These are phyloP conservation scores for Heritiera fomes DNA, from an alignment of 345 rosid species.

Conservation along the genomic window DNA sequence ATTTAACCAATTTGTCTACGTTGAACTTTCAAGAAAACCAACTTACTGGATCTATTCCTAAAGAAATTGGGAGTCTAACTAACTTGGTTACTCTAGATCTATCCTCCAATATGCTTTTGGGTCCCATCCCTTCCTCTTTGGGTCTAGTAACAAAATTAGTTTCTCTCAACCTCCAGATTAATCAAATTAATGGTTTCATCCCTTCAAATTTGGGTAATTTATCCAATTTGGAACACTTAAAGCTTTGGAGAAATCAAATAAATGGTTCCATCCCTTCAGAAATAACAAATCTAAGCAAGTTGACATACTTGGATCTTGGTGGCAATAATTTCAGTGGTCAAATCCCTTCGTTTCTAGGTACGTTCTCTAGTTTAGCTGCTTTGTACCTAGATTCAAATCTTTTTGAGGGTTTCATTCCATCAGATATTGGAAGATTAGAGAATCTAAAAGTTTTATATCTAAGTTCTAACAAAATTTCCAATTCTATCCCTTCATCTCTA, in stretches of 20 bases:
- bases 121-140: neutral
- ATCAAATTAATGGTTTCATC: neutral
- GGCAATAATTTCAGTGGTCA: too few relatives aligned
- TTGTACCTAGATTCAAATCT: neutral
- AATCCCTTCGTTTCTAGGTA: neutral
- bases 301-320: too few relatives aligned
- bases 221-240: too few relatives aligned
- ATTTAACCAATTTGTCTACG: too few relatives aligned
- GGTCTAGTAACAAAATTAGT: too few relatives aligned
- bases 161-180: too few relatives aligned
- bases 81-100: neutral
- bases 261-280: neutral
- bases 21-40: neutral
- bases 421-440: neutral
- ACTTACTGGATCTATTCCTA: conserved; percentile 2
- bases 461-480: too few relatives aligned
- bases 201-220: neutral
- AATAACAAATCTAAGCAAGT: too few relatives aligned
- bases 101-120: neutral
- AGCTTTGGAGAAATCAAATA: too few relatives aligned
- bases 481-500: neutral
- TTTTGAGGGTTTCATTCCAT: neutral
- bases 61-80: neutral
- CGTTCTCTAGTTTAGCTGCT: neutral
- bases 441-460: neutral